Conservation (phyloP, 306 rosid genomes). For the Lagenaria siceraria region DNA sequence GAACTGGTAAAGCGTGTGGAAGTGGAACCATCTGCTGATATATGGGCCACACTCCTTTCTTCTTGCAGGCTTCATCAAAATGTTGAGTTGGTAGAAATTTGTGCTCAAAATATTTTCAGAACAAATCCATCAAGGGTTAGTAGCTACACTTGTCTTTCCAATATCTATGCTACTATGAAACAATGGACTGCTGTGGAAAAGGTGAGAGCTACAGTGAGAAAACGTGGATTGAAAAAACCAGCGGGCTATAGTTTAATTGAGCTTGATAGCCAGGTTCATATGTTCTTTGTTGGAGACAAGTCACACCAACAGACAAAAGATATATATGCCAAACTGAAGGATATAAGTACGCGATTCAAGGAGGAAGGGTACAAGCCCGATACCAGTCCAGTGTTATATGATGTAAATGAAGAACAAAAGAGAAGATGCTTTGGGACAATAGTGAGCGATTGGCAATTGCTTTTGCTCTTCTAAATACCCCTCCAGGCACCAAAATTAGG, state of each 20-base stretch:
- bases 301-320: conserved; percentile 33
- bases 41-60: conserved; percentile 45
- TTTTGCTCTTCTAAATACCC: conserved; percentile 36
- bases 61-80: conserved; percentile 44
- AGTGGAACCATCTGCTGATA: conserved; percentile 28
- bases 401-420: conserved; percentile 44
- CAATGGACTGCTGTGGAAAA: conserved; percentile 47
- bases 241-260: conserved; percentile 47
- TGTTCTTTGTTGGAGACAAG: conserved; percentile 39
- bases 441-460: conserved; percentile 52
- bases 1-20: conserved; percentile 30
- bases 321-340: conserved; percentile 31
- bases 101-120: conserved; percentile 40
- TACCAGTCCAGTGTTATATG: conserved; percentile 41
- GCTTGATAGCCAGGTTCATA: conserved; percentile 42
- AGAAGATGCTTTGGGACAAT: conserved; percentile 56
- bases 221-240: conserved; percentile 29
- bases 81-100: conserved; percentile 38
- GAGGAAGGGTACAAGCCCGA: conserved; percentile 49
- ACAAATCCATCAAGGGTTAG: conserved; percentile 39
- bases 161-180: conserved; percentile 47
- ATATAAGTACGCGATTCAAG: conserved; percentile 35
- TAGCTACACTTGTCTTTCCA: conserved; percentile 51
- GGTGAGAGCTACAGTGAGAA: conserved; percentile 34
- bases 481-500: conserved; percentile 35